Base-by-base conservation (phyloP, 2,329 filamentous ascomycete genomes). In the Penicillium frequentans region DNA sequence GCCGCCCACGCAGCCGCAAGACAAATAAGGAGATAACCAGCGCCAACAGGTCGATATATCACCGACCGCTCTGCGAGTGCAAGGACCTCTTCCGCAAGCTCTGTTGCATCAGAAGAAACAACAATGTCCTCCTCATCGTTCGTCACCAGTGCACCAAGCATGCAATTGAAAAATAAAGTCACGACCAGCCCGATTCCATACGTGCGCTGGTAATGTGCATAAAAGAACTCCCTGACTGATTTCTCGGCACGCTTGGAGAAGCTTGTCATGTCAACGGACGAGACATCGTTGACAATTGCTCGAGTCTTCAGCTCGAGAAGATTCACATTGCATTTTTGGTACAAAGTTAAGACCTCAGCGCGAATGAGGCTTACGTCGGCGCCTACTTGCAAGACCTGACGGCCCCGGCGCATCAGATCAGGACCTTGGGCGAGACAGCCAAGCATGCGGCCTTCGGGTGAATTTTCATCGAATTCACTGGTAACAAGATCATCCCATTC, bases 401-500 rank as follows among this genome's bases (percentile, higher is more conserved):
- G 62, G 6, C 61, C 64, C 3, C 71, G 68, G 11, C 63, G 62
- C 54, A 75, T 67, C 19, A 77, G 49, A 31, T 52, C 54, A 0
- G 74, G 73, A 1, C 72, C 59, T 10, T 60, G 63, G 1, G 74
- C 66, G 21, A 77, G 57, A 52, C 58, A 65, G 10, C 47, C 57
- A 44, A 77, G 62, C 49, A 73, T 69, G 23, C 65, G 64, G 21
- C 72, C 71, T 31, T 75, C 71, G 5, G 66, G 66, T 0, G 59
- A 57, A 7, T 48, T 44, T 24, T 57, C 52, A 35, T 75, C 68
- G 11, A 71, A 59, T 9, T 73, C 64, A 53, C 61, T 74, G 19
- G 54, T 62, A 13, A 74, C 67, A 2, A 77, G 64, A 14, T 54
- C 53, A 14, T 67, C 64, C 74, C 75, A 77, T 58, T 77, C 73